Percentiles rank a stretch among this genome's conserved stretches.
Evolutionary conservation across 495 filamentous ascomycete species (phyloP).

Genomic region (Thermochaetoides thermophila): DNA sequence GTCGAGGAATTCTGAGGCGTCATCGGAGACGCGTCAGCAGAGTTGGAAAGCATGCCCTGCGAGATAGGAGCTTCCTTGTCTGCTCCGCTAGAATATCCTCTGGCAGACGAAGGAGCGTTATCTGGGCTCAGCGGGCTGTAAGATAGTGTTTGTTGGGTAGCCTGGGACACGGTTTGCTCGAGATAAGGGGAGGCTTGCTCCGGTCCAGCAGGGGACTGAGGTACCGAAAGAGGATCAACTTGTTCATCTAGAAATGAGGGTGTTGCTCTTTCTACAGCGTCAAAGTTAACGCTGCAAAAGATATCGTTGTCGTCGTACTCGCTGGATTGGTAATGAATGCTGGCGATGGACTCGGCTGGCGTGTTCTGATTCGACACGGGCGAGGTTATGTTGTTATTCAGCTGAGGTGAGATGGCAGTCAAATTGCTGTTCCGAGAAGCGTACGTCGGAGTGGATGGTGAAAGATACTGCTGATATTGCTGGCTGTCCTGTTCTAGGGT

Average conservation of each 20-base stretch:
- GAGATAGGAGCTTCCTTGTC: constrained; percentile 2
- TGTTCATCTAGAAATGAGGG: constrained; percentile 26
- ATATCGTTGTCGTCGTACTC: constrained; percentile 28
- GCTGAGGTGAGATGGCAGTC: constrained; percentile 27
- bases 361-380: constrained; percentile 24
- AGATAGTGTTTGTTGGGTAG: constrained; percentile 5
- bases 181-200: too few species aligned
- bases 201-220: too few species aligned
- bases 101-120: constrained; percentile 19
- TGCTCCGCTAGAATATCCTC: constrained; percentile 14
- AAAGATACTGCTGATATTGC: constrained; percentile 7
- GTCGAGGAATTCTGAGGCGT: constrained; percentile 12
- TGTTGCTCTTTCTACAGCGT: constrained; percentile 13
- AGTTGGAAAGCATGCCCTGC: constrained; percentile 8
- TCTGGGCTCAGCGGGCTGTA: constrained; percentile 21
- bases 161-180: constrained; percentile 4
- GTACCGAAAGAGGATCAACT: too few species aligned
- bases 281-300: constrained; percentile 27
- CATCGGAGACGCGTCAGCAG: constrained; percentile 4
- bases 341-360: constrained; percentile 27
- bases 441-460: constrained; percentile 12
- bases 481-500: constrained; percentile 10
- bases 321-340: constrained; percentile 27
- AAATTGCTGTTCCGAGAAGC: constrained; percentile 22
- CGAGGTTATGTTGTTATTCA: constrained; percentile 25